Evolutionary conservation across 371 early-diverging fungal species (phyloP).

Genomic region (Sporodiniella umbellata): DNA sequence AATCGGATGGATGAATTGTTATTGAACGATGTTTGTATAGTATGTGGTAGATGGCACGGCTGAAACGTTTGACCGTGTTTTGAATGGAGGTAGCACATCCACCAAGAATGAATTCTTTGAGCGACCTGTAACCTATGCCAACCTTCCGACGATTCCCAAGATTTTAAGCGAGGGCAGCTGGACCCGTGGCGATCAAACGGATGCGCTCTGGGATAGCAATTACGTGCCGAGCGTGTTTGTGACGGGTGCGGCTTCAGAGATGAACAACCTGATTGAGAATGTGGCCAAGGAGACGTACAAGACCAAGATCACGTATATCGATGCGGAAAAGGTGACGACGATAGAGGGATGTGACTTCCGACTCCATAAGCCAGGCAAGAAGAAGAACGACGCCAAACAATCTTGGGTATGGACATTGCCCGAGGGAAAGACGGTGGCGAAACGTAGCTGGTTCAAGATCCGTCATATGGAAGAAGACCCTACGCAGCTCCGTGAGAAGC

Average conservation of each 20-base stretch:
- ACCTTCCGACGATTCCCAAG: slow-evolving; percentile 50
- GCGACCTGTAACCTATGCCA: slow-evolving; percentile 50
- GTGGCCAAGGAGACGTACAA: slow-evolving; percentile 17
- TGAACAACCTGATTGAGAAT: slow-evolving; percentile 27
- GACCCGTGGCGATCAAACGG: slow-evolving; percentile 32
- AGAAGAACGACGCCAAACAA: slow-evolving; percentile 57
- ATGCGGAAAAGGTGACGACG: slow-evolving; percentile 28
- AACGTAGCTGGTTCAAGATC: slow-evolving; percentile 51
- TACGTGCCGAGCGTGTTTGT: slow-evolving; percentile 54
- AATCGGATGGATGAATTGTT: neutral
- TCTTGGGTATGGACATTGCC: slow-evolving; percentile 50
- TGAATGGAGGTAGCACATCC: slow-evolving; percentile 26
- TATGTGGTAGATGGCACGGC: slow-evolving; percentile 45
- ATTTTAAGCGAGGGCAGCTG: slow-evolving; percentile 42
- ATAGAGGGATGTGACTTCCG: slow-evolving; percentile 19
- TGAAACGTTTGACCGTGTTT: slow-evolving; percentile 45
- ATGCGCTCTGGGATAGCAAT: slow-evolving; percentile 50
- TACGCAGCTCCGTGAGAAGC: slow-evolving; percentile 57
- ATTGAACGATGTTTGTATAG: slow-evolving; percentile 3
- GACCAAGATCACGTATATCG: slow-evolving; percentile 35
- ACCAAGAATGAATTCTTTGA: slow-evolving; percentile 51
- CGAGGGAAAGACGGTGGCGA: slow-evolving; percentile 28
- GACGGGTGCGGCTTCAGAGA: slow-evolving; percentile 22
- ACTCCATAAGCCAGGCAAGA: slow-evolving; percentile 26
- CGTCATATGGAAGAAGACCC: slow-evolving; percentile 59